phyloP scores from a whole-genome alignment of 2,329 filamentous ascomycete genomes.

The Cladophialophora yegresii region DNA sequence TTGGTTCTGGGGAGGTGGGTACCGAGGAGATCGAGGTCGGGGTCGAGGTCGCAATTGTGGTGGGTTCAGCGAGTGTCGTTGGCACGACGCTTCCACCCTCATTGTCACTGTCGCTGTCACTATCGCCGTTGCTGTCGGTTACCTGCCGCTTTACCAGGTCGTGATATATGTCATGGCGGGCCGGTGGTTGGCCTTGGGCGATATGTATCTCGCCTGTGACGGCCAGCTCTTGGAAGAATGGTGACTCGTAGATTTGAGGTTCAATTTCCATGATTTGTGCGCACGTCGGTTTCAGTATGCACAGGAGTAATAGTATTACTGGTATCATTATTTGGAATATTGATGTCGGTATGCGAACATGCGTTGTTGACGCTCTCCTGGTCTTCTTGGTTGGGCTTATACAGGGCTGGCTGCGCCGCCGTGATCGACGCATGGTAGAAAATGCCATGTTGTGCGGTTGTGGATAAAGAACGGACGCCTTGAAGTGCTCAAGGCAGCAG shows the following conservation, averaged over 20 bases:
- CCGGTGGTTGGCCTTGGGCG: conserved; percentile 24
- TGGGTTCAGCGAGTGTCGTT: conserved; percentile 12
- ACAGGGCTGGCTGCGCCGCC: conserved; percentile 21
- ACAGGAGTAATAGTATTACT: conserved; percentile 28
- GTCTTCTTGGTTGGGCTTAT: neutral
- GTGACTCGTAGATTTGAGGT: conserved; percentile 21
- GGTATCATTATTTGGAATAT: conserved; percentile 16
- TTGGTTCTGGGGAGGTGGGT: conserved; percentile 6
- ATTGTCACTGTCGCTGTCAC: neutral
- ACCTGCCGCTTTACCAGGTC: conserved; percentile 21
- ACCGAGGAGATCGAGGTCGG: neutral
- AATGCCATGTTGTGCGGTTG: conserved; percentile 4
- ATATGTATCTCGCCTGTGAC: conserved; percentile 33
- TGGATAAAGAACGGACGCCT: conserved; percentile 17
- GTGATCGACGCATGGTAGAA: conserved; percentile 37
- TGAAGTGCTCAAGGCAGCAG: conserved; percentile 7
- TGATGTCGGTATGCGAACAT: neutral
- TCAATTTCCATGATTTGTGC: conserved; percentile 22
- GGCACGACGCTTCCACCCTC: conserved; percentile 19
- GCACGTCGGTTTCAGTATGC: conserved; percentile 12
- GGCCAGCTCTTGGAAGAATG: conserved; percentile 23
- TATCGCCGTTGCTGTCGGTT: conserved; percentile 6
- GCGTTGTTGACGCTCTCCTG: neutral
- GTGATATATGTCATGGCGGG: conserved; percentile 14
- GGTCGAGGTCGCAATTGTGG: neutral